These are phyloP conservation scores for Irineochytrium annulatum DNA, from an alignment of 192 early-diverging fungal species.

Conservation along the genomic window DNA sequence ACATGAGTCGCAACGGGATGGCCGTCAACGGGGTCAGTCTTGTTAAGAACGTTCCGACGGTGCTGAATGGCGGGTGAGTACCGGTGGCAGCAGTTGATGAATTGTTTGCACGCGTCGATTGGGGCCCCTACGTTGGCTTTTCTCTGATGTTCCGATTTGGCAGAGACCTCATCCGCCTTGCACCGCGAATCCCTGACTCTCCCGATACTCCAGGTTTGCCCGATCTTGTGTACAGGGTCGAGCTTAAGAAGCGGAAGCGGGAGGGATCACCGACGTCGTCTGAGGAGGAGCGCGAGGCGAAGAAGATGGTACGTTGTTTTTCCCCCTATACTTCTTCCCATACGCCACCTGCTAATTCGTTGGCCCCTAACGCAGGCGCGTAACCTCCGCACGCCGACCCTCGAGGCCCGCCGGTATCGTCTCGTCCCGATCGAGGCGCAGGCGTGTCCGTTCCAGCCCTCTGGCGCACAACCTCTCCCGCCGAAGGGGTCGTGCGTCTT, in stretches of 20 bases:
- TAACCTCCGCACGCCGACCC: not conserved
- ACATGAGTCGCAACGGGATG: not conserved
- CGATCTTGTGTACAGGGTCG: not conserved
- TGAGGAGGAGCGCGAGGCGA: too few species aligned
- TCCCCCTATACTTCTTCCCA: not conserved
- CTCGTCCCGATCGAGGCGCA: not conserved
- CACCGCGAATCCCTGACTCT: not conserved
- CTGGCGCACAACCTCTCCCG: not conserved
- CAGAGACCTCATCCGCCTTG: conserved; percentile 15
- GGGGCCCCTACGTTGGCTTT: not conserved
- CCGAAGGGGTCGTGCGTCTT: conserved; percentile 1
- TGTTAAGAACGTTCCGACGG: not conserved
- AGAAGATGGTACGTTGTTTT: not conserved
- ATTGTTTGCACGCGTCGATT: not conserved
- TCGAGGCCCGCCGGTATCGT: not conserved
- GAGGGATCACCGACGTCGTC: too few species aligned
- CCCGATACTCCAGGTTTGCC: not conserved
- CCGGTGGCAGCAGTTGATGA: not conserved
- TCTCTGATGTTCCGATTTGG: not conserved
- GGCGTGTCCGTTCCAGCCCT: not conserved
- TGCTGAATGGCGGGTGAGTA: conserved; percentile 9
- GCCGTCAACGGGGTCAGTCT: conserved; percentile 6
- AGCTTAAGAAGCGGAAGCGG: not conserved
- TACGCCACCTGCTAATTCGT: not conserved
- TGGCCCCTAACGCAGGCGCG: not conserved